phyloP scores from a whole-genome alignment of 306 rosid species.

The Leucaena leucocephala region DNA sequence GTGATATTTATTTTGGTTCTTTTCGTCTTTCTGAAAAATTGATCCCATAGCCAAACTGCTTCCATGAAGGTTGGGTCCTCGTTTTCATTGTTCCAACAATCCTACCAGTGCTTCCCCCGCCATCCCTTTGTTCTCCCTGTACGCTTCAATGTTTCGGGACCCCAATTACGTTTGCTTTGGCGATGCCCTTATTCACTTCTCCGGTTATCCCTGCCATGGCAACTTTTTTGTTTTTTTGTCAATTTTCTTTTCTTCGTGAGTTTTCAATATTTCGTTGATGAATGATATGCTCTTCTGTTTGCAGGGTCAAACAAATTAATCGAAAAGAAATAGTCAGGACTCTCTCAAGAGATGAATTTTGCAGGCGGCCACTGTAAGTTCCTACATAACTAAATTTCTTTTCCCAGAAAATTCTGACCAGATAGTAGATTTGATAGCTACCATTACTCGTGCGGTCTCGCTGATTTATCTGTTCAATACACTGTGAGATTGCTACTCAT shows the following conservation, averaged over 20 bases:
- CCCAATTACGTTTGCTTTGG: background rate
- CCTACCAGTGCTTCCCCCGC: background rate
- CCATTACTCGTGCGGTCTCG: background rate
- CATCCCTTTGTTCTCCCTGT: conserved; percentile 2
- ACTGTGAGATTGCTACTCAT: too few species aligned
- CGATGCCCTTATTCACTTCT: conserved; percentile 14
- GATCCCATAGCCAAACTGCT: conserved; percentile 20
- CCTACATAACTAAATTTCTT: background rate
- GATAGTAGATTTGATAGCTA: background rate
- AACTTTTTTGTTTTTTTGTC: background rate
- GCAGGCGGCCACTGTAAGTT: conserved; percentile 7
- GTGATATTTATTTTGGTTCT: background rate
- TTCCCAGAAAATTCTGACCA: background rate
- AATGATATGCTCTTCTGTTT: conserved; percentile 16
- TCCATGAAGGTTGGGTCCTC: conserved; percentile 3
- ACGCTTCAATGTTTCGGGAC: background rate
- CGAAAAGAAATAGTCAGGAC: conserved; percentile 1
- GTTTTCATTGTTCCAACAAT: background rate
- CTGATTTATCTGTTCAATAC: background rate
- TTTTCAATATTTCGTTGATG: background rate
- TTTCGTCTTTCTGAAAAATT: background rate
- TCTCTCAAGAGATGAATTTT: background rate
- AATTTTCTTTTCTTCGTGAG: background rate
- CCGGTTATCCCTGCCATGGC: background rate
- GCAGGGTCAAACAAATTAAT: conserved; percentile 37